Evolutionary conservation across 345 rosid species (phyloP), one percentile per base, ranked within the genome.

Genomic region (Melastoma malabathricum): DNA sequence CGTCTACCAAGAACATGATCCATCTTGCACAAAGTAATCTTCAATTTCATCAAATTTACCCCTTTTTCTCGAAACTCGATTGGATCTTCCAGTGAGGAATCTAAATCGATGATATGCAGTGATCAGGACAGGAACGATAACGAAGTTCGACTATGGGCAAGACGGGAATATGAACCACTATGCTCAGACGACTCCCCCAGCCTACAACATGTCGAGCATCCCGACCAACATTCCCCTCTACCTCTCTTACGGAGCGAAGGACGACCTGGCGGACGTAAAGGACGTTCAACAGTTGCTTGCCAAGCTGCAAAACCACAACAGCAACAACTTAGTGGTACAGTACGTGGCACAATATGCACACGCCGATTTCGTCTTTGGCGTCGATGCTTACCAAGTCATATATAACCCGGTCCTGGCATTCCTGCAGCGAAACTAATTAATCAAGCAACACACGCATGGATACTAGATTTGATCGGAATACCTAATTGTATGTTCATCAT

Each of bases 131-230:
- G 86, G 82, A 17, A 69, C 18, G 16, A 50, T 80, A 44, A 47
- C 59, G n/a, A 80, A 43, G 80, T 80, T 63, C 22, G 74, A 80
- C 27, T 80, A 76, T 13, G 77, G 72, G 0, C 56, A 47, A 47
- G 64, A 49, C 2, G 66, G 55, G 10, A 76, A 79, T 70, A 69
- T 59, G 72, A 68, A 65, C 38, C 78, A 65, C 50, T 80, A 80
- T 47, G 62, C 63, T 38, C 74, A 74, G 52, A 58, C 78, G 13
- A 69, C 70, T 38, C 86, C 86, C n/a, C 82, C 82, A 0, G 62
- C 43, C 13, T 76, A 76, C 48, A 52, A 65, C 66, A 54, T 80
- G 68, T 48, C 74, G 5, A 63, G 52, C 50, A 69, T 80, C 47
- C 82, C 82, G 7, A 74, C 54, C 3, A 72, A 67, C 31, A 12